A percentile compares a stretch with the other conserved stretches of the same genome.
These are phyloP conservation scores for Amphichorda felina DNA, from an alignment of 2,329 filamentous ascomycete genomes.

Conservation along the genomic window DNA sequence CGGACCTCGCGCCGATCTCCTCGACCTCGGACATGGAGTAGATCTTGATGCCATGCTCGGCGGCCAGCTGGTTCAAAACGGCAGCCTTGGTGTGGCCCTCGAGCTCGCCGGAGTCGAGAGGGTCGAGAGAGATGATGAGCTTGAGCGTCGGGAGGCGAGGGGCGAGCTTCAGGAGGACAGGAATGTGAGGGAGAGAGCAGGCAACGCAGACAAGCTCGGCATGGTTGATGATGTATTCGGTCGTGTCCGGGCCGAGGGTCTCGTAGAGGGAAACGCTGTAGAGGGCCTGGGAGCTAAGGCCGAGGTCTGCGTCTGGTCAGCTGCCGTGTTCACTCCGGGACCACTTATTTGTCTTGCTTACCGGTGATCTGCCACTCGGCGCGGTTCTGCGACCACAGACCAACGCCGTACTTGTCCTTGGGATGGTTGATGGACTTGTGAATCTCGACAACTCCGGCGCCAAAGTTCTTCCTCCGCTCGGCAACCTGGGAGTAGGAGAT, in stretches of 20 bases:
- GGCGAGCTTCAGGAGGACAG: slow-evolving; percentile 67
- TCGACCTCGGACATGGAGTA: slow-evolving; percentile 75
- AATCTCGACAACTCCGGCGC: slow-evolving; percentile 73
- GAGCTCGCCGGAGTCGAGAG: slow-evolving; percentile 68
- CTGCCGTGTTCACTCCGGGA: not conserved
- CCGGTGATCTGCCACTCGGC: slow-evolving; percentile 79
- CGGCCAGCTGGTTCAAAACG: slow-evolving; percentile 64
- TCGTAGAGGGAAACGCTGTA: slow-evolving; percentile 94
- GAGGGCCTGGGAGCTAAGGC: slow-evolving; percentile 73
- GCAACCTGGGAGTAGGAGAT: slow-evolving; percentile 71
- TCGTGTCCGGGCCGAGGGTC: slow-evolving; percentile 81
- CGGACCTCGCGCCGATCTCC: slow-evolving; percentile 59
- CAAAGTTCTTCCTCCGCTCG: slow-evolving; percentile 69
- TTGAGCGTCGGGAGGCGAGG: slow-evolving; percentile 71
- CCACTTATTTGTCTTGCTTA: slow-evolving; percentile 24
- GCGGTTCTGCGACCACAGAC: slow-evolving; percentile 78
- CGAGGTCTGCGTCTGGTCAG: slow-evolving; percentile 51
- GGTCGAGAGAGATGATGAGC: slow-evolving; percentile 77
- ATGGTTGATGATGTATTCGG: slow-evolving; percentile 94
- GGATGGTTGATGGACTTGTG: slow-evolving; percentile 59
- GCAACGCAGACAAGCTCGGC: slow-evolving; percentile 64
- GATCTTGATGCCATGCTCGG: slow-evolving; percentile 63
- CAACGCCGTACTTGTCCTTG: slow-evolving; percentile 56
- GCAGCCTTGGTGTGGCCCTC: slow-evolving; percentile 67
- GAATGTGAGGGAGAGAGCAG: slow-evolving; percentile 70